Evolutionary conservation across 1,284 basidiomycete genomes (phyloP).

Genomic region (Rhizoctonia solani): DNA sequence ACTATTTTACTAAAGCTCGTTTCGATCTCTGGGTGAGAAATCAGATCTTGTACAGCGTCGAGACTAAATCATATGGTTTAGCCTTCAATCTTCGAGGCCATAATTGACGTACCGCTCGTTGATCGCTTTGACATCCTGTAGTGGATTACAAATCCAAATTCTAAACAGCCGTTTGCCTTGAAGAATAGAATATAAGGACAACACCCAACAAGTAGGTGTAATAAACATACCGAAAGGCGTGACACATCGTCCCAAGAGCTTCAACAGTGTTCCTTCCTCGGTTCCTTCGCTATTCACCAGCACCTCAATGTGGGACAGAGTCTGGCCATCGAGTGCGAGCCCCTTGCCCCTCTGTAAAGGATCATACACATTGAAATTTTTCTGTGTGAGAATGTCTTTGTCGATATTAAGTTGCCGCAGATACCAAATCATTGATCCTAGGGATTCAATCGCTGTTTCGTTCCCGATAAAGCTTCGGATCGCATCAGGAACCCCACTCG

Average conservation of each 20-base stretch:
- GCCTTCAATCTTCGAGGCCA: too few species aligned
- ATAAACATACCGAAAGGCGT: slow-evolving; percentile 66
- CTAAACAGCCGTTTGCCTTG: slow-evolving; percentile 89
- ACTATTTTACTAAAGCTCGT: slow-evolving; percentile 71
- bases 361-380: slow-evolving; percentile 95
- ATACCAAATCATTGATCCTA: slow-evolving; percentile 93
- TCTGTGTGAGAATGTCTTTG: slow-evolving; percentile 89
- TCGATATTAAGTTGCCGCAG: slow-evolving; percentile 91
- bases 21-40: slow-evolving; percentile 76
- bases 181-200: background rate
- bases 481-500: slow-evolving; percentile 67
- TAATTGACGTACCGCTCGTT: slow-evolving; percentile 80
- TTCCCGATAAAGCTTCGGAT: slow-evolving; percentile 74
- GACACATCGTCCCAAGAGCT: slow-evolving; percentile 80
- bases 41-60: slow-evolving; percentile 89
- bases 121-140: slow-evolving; percentile 79
- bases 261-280: slow-evolving; percentile 83
- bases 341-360: slow-evolving; percentile 86
- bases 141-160: slow-evolving; percentile 90
- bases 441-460: slow-evolving; percentile 72
- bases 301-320: slow-evolving; percentile 90
- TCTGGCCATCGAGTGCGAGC: slow-evolving; percentile 89
- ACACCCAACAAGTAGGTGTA: slow-evolving; percentile 2
- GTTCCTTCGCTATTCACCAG: slow-evolving; percentile 90
- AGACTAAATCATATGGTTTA: too few species aligned